Percentiles rank a stretch among this genome's conserved stretches.
These are phyloP conservation scores for Allantophomopsis lycopodina DNA, from an alignment of 2,329 filamentous ascomycete species.

Conservation along the genomic window DNA sequence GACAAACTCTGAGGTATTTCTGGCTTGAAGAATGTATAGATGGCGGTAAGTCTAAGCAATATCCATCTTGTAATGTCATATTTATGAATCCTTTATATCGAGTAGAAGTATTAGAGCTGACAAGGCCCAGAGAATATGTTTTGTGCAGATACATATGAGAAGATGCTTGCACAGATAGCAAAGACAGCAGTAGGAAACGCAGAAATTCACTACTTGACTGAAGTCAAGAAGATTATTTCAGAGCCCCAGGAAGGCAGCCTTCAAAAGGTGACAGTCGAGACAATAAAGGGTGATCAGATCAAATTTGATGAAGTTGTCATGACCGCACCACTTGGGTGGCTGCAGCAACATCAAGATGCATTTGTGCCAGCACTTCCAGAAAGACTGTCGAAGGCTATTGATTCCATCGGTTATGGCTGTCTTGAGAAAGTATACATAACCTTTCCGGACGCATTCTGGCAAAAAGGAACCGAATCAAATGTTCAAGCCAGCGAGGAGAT, in stretches of 20 bases:
- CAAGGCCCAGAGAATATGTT: conserved; percentile 14
- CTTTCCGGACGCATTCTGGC: conserved; percentile 52
- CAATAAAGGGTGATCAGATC: conserved; percentile 5
- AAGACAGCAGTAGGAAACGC: conserved; percentile 11
- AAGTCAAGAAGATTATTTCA: conserved; percentile 8
- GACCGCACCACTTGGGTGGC: conserved; percentile 34
- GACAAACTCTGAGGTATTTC: conserved; percentile 40
- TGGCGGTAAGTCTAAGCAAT: conserved; percentile 20
- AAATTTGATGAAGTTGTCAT: conserved; percentile 30
- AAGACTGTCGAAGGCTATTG: conserved; percentile 28
- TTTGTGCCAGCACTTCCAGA: conserved; percentile 29
- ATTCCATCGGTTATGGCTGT: conserved; percentile 29
- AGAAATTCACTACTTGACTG: conserved; percentile 11
- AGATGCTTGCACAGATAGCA: conserved; percentile 14
- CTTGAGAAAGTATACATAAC: conserved; percentile 38
- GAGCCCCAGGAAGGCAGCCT: not conserved
- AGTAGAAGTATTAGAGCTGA: conserved; percentile 2
- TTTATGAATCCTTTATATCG: too few relatives aligned
- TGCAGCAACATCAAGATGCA: conserved; percentile 24
- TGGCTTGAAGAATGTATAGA: conserved; percentile 44
- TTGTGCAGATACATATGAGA: conserved; percentile 17
- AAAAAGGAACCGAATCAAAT: not conserved
- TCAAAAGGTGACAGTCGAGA: conserved; percentile 5
- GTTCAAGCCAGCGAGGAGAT: too few relatives aligned
- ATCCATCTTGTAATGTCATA: not conserved